Evolutionary conservation across 352 stramenopile species (phyloP).

Genomic region (Phytopythium helicoides): DNA sequence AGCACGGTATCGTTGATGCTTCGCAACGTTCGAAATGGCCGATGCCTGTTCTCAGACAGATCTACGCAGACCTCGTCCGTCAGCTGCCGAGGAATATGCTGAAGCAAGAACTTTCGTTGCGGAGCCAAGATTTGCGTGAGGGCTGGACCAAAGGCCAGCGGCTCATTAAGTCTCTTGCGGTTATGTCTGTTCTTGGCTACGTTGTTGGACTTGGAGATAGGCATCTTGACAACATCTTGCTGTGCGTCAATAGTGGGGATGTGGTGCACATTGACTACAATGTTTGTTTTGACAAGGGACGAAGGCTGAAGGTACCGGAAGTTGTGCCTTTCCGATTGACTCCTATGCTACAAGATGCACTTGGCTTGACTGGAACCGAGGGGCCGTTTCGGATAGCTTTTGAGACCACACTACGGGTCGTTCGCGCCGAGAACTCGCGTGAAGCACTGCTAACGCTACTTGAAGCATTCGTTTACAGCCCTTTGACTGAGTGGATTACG

Average conservation of each 20-base stretch:
- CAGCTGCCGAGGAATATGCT: slow-evolving; percentile 66
- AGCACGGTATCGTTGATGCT: slow-evolving; percentile 68
- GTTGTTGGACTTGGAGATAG: slow-evolving; percentile 89
- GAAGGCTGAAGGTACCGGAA: slow-evolving; percentile 86
- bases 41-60: slow-evolving; percentile 48
- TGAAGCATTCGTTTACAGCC: slow-evolving; percentile 87
- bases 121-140: slow-evolving; percentile 58
- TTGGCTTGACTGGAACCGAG: slow-evolving; percentile 76
- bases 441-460: slow-evolving; percentile 74
- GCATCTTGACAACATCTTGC: slow-evolving; percentile 91
- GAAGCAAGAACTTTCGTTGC: slow-evolving; percentile 54
- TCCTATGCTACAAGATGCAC: slow-evolving; percentile 66
- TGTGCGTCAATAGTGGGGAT: slow-evolving; percentile 75
- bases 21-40: slow-evolving; percentile 70
- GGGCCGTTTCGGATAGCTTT: slow-evolving; percentile 71
- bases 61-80: slow-evolving; percentile 65
- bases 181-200: slow-evolving; percentile 89
- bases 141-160: slow-evolving; percentile 53
- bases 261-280: slow-evolving; percentile 93
- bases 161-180: slow-evolving; percentile 72
- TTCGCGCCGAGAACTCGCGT: slow-evolving; percentile 55
- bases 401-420: slow-evolving; percentile 68
- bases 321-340: slow-evolving; percentile 91
- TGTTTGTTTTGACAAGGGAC: slow-evolving; percentile 90
- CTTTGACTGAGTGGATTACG: slow-evolving; percentile 71